phyloP scores from a whole-genome alignment of 164 flowering plant genomes.

The Magnolia kwangsiensis region DNA sequence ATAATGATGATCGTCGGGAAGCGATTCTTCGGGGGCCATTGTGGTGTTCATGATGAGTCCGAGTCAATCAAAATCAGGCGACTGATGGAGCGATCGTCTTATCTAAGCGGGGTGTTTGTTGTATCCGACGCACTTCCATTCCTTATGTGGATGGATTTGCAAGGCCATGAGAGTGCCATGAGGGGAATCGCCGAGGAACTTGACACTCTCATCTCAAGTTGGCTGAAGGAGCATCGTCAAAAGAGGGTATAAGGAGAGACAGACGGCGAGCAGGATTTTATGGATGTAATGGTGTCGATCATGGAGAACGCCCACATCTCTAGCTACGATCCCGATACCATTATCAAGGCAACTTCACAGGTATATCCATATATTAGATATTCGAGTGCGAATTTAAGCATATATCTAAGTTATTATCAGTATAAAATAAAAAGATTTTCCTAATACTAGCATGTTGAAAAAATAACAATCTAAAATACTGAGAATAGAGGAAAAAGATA shows the following conservation, averaged over 20 bases:
- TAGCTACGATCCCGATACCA: background rate
- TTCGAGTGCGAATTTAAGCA: too few relatives aligned
- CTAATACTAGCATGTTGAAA: too few relatives aligned
- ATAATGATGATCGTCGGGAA: slow-evolving; percentile 8
- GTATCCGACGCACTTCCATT: slow-evolving; percentile 8
- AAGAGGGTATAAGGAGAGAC: background rate
- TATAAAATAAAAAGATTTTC: too few relatives aligned
- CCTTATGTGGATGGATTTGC: slow-evolving; percentile 9
- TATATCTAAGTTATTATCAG: too few relatives aligned
- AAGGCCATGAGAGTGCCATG: slow-evolving; percentile 5
- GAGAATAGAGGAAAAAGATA: too few relatives aligned
- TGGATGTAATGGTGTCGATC: slow-evolving; percentile 5
- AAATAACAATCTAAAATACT: too few relatives aligned
- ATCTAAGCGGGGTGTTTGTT: slow-evolving; percentile 1
- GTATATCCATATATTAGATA: background rate
- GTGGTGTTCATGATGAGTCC: background rate
- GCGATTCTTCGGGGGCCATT: background rate
- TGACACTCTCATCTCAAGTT: background rate
- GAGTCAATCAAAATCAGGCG: background rate
- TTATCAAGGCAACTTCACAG: slow-evolving; percentile 7
- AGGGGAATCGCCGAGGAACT: background rate
- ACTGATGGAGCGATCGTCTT: background rate
- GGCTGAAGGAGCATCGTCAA: slow-evolving; percentile 12
- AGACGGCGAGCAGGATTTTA: background rate
- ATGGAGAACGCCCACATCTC: background rate